These are phyloP conservation scores for Cryphonectria parasitica DNA, from an alignment of 2,329 filamentous ascomycete species.

Conservation along the genomic window DNA sequence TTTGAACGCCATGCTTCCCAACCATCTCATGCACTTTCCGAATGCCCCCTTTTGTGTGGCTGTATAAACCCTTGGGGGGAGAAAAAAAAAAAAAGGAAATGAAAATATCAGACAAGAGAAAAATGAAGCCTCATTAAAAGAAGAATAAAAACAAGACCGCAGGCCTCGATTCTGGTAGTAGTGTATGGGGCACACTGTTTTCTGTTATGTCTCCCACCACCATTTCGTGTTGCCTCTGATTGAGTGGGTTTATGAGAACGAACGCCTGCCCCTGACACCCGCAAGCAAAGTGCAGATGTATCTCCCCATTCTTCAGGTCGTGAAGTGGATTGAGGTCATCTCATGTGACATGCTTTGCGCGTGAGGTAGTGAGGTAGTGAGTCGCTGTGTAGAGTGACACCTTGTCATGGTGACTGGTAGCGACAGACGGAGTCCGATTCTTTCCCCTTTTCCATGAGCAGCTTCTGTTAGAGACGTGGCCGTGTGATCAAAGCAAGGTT, in stretches of 20 bases:
- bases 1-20: slow-evolving; percentile 7
- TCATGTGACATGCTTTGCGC: not conserved
- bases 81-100: not conserved
- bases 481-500: not conserved
- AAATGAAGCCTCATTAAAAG: not conserved
- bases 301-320: not conserved
- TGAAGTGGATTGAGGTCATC: not conserved
- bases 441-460: not conserved
- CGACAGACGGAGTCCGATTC: not conserved
- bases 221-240: not conserved
- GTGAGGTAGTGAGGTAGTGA: not conserved
- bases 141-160: not conserved
- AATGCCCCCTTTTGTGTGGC: not conserved
- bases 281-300: not conserved
- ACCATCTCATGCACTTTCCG: not conserved
- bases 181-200: not conserved
- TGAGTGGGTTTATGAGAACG: not conserved
- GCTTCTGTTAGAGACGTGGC: too few species aligned
- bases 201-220: not conserved
- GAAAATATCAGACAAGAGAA: not conserved
- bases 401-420: not conserved
- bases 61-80: not conserved
- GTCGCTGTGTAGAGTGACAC: not conserved
- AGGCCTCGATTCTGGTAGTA: not conserved
- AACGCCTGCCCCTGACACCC: not conserved